Conservation (phyloP, 495 filamentous ascomycete species). For the Annulohypoxylon stygium region DNA sequence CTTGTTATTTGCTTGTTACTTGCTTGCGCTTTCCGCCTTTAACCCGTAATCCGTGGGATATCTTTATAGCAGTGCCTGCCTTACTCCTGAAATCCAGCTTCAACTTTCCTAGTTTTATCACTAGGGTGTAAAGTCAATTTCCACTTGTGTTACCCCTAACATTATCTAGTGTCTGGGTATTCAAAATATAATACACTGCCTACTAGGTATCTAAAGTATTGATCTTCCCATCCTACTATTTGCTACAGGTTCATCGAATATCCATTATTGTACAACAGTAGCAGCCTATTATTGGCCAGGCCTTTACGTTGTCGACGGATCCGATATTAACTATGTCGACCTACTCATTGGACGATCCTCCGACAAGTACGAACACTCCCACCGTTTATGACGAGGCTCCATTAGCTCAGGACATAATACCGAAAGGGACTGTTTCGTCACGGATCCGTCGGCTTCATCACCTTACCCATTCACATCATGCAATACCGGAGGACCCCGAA, state of each 20-base stretch:
- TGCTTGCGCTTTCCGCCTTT: slow-evolving; percentile 14
- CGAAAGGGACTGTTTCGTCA: slow-evolving; percentile 43
- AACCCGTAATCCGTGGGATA: neutral
- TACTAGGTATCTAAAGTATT: neutral
- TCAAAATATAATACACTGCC: neutral
- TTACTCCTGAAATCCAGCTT: slow-evolving; percentile 2
- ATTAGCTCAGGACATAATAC: slow-evolving; percentile 27
- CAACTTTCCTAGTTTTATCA: slow-evolving; percentile 33
- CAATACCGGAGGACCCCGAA: slow-evolving; percentile 33
- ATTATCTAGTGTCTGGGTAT: neutral
- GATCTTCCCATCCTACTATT: slow-evolving; percentile 3
- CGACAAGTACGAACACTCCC: slow-evolving; percentile 10
- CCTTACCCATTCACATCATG: slow-evolving; percentile 34
- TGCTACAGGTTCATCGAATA: slow-evolving; percentile 18
- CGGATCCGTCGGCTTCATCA: slow-evolving; percentile 40
- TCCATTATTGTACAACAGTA: slow-evolving; percentile 22
- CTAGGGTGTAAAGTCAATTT: slow-evolving; percentile 8
- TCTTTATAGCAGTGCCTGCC: slow-evolving; percentile 26
- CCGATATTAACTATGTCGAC: slow-evolving; percentile 30
- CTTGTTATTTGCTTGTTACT: neutral
- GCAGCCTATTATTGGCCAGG: slow-evolving; percentile 16
- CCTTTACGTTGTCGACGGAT: neutral
- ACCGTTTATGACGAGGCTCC: neutral
- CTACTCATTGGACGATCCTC: slow-evolving; percentile 38
- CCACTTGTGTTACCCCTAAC: slow-evolving; percentile 5